Percentiles rank a stretch among this genome's conserved stretches.
Conservation (phyloP, 2,329 filamentous ascomycete genomes). For the Madurella fahalii region DNA sequence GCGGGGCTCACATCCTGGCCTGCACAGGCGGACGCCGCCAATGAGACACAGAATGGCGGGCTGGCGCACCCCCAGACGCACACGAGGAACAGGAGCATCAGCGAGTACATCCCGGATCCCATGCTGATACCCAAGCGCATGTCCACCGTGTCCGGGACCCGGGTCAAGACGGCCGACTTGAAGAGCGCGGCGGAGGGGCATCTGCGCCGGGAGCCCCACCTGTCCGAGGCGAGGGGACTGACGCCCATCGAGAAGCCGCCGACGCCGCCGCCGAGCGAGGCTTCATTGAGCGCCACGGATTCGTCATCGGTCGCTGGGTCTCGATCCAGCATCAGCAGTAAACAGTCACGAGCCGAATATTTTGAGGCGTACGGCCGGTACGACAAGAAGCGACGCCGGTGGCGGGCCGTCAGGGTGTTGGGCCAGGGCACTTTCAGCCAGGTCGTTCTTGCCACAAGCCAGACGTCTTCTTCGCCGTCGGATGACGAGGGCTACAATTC, state of each 20-base stretch:
- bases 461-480: constrained; percentile 47
- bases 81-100: constrained; percentile 74
- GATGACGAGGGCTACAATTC: constrained; percentile 39
- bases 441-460: constrained; percentile 84
- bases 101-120: constrained; percentile 78
- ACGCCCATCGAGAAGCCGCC: constrained; percentile 61
- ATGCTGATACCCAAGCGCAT: constrained; percentile 66
- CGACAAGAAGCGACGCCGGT: constrained; percentile 68
- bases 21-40: constrained; percentile 27
- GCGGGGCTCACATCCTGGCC: constrained; percentile 40
- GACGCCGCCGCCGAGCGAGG: constrained; percentile 80
- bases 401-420: constrained; percentile 73
- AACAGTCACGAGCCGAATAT: constrained; percentile 50
- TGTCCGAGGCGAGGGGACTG: constrained; percentile 74
- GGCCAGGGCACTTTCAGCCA: constrained; percentile 95
- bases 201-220: constrained; percentile 71
- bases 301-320: constrained; percentile 31
- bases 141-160: constrained; percentile 66
- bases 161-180: constrained; percentile 39
- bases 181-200: constrained; percentile 40
- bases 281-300: constrained; percentile 49
- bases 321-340: constrained; percentile 40
- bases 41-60: constrained; percentile 28
- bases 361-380: constrained; percentile 66
- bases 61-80: constrained; percentile 42